Evolutionary conservation across 176 grass and related monocot species (phyloP), one percentile per base, ranked within the genome.

Genomic region (Aegilops tauschii): DNA sequence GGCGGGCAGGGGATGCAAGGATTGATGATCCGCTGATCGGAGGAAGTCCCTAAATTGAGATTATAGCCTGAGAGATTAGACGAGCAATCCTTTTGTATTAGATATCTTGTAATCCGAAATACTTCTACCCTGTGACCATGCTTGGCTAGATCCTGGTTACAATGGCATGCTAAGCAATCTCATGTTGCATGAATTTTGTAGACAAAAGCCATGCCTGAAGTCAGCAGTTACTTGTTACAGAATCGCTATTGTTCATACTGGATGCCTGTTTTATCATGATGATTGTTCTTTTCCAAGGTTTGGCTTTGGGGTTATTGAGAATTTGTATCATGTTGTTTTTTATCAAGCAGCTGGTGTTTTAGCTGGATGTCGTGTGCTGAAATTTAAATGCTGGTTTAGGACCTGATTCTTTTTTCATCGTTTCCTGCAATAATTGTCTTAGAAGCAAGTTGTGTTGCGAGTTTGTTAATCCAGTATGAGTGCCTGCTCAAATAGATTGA

Each of bases 1-100:
- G 88, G 75, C n/a, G 34, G 79, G 25, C 94, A 96, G 49, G 85
- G 82, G 58, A 84, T 85, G 83, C 92, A 93, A 92, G 94, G 94
- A 56, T 61, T 90, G 44, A 49, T 52, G 52, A 92, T 90, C 61
- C 92, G 85, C 30, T 94, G 82, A 93, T 83, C 42, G 13, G 6
- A 68, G n/a, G 4, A 3, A 3, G 14, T 4, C 6, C 3, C 61
- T 6, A 14, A 27, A 84, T 66, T 47, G 76, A 80, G 21, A 61
- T 62, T 80, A 68, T 75, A 87, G 75, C 10, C 23, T 84, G 34
- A 44, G 61, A 59, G 73, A 84, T 61, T 84, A 80, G 85, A 54
- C 27, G 81, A 40, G 16, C 23, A 85, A 44, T 73, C 31, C 21
- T 78, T 72, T 75, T 75, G 50, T 86, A 66, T 0, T 34, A 78